These are phyloP conservation scores for Blastocystis sp. DNA, from an alignment of 352 stramenopile species.

Conservation along the genomic window DNA sequence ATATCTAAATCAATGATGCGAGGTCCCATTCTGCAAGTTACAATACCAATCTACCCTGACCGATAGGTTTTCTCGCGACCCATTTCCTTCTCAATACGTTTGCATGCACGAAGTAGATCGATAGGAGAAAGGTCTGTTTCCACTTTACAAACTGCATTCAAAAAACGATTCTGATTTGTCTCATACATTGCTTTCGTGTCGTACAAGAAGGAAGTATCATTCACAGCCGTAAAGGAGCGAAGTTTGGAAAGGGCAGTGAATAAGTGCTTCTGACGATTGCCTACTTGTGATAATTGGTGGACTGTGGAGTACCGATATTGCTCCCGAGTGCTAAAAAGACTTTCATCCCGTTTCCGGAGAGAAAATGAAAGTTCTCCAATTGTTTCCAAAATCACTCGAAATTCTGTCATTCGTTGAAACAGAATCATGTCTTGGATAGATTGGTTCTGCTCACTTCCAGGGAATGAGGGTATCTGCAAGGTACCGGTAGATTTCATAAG, in stretches of 20 bases:
- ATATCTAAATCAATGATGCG: conserved; percentile 91
- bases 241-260: conserved; percentile 41
- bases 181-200: conserved; percentile 88
- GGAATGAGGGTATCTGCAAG: conserved; percentile 43
- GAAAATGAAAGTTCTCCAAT: neutral
- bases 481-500: conserved; percentile 25
- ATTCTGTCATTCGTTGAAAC: neutral
- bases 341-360: conserved; percentile 13
- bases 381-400: neutral
- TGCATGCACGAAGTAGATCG: conserved; percentile 78
- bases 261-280: conserved; percentile 59
- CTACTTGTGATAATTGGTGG: neutral
- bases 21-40: conserved; percentile 81
- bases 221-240: conserved; percentile 3
- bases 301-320: conserved; percentile 52
- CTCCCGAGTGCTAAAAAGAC: conserved; percentile 69
- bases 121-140: conserved; percentile 78
- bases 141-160: conserved; percentile 86
- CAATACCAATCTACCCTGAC: conserved; percentile 71
- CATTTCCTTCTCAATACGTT: conserved; percentile 83
- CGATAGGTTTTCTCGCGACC: conserved; percentile 76
- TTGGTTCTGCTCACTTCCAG: conserved; percentile 56
- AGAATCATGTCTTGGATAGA: conserved; percentile 47
- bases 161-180: conserved; percentile 87
- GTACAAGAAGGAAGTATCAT: conserved; percentile 84